phyloP scores from a whole-genome alignment of 805 yeast genomes.

The baker's yeast (Saccharomyces cerevisiae) region DNA sequence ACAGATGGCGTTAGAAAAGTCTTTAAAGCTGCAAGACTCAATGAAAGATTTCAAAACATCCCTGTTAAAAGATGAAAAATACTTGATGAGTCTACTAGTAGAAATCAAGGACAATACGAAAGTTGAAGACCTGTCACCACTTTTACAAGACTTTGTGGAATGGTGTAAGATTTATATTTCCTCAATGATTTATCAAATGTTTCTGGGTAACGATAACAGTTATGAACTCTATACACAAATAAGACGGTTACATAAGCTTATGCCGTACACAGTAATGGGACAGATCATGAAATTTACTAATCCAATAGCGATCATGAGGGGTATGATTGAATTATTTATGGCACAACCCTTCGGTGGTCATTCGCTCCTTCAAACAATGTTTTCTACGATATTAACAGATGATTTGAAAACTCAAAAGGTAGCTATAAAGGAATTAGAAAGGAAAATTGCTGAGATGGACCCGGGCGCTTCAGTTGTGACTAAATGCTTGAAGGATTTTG shows the following conservation, averaged over 20 bases:
- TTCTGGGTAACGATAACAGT: slow-evolving; percentile 74
- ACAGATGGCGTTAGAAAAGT: slow-evolving; percentile 52
- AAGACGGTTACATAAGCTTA: slow-evolving; percentile 59
- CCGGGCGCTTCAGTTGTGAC: slow-evolving; percentile 20
- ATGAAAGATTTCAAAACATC: slow-evolving; percentile 53
- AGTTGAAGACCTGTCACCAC: slow-evolving; percentile 54
- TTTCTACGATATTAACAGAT: slow-evolving; percentile 65
- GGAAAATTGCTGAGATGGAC: slow-evolving; percentile 24
- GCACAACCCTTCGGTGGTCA: slow-evolving; percentile 66
- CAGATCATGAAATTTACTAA: slow-evolving; percentile 76
- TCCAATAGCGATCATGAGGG: slow-evolving; percentile 76
- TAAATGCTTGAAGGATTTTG: slow-evolving; percentile 25
- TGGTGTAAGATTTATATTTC: slow-evolving; percentile 81
- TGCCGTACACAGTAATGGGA: slow-evolving; percentile 74
- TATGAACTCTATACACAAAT: slow-evolving; percentile 66
- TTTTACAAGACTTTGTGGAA: slow-evolving; percentile 61
- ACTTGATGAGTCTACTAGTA: slow-evolving; percentile 51
- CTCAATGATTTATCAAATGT: slow-evolving; percentile 71
- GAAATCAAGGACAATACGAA: slow-evolving; percentile 53
- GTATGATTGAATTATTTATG: slow-evolving; percentile 71
- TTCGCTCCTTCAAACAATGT: slow-evolving; percentile 65
- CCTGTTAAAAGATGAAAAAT: slow-evolving; percentile 42
- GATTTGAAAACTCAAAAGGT: slow-evolving; percentile 58
- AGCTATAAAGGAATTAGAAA: slow-evolving; percentile 41
- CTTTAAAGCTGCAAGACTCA: slow-evolving; percentile 44